These are phyloP conservation scores for Thuidium tamariscinum DNA, from an alignment of 225 moss, liverwort and hornwort species.

Conservation along the genomic window DNA sequence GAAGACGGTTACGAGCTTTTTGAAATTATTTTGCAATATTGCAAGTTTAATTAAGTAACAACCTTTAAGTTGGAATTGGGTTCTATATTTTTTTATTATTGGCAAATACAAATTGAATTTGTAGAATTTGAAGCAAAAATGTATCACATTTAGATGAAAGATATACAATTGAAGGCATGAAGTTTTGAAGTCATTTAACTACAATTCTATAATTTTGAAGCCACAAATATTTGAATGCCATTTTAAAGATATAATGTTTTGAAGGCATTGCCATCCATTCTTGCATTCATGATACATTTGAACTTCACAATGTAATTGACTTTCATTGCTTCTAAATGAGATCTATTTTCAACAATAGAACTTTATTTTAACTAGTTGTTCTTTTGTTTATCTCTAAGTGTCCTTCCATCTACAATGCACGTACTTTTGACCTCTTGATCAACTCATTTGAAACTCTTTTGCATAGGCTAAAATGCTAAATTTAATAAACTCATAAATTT, in stretches of 20 bases:
- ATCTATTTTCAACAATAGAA: neutral
- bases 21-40: neutral
- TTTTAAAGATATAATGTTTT: neutral
- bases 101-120: neutral
- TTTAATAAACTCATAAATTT: neutral
- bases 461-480: neutral
- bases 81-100: no score
- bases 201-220: neutral
- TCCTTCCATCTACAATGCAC: neutral
- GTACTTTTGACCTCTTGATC: neutral
- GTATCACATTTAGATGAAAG: neutral
- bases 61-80: neutral
- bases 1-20: neutral
- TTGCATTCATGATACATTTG: neutral
- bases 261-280: neutral
- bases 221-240: neutral
- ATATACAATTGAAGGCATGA: neutral
- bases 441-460: neutral
- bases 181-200: neutral
- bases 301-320: accelerated
- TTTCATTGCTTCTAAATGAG: neutral
- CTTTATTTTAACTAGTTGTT: neutral
- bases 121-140: neutral
- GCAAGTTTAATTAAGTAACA: neutral
- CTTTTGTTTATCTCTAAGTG: neutral